A percentile compares a stretch with the other conserved stretches of the same genome.
phyloP scores from a whole-genome alignment of 768 basidiomycete species.

The Leccinum imitatum region DNA sequence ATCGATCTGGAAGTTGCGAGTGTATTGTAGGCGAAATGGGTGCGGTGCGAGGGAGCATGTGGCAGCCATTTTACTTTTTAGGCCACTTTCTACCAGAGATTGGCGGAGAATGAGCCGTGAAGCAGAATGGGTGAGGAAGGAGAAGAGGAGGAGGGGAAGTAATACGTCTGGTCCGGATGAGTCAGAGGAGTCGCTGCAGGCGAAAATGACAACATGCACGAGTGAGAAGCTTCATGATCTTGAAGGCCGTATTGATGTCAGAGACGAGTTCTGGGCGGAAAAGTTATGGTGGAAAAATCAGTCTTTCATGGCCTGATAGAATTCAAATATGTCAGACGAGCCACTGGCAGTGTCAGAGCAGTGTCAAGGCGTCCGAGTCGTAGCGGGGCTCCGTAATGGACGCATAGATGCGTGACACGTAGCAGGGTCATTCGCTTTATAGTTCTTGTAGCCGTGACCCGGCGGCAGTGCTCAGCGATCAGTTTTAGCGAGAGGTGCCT shows the following conservation, averaged over 20 bases:
- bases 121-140: conserved; percentile 13
- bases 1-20: conserved; percentile 39
- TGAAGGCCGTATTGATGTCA: neutral
- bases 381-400: too few relatives aligned
- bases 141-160: conserved; percentile 22
- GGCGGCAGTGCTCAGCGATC: too few relatives aligned
- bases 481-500: too few relatives aligned
- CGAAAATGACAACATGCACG: neutral
- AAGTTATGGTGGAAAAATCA: conserved; percentile 14
- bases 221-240: conserved; percentile 7
- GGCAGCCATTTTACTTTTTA: conserved; percentile 20
- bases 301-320: neutral
- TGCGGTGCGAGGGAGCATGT: conserved; percentile 32
- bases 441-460: too few relatives aligned
- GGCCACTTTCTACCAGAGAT: conserved; percentile 14
- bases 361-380: too few relatives aligned
- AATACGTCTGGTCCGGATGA: conserved; percentile 9
- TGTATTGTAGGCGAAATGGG: conserved; percentile 42
- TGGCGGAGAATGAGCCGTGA: conserved; percentile 13
- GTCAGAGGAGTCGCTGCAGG: neutral
- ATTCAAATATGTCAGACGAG: neutral
- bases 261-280: conserved; percentile 10
- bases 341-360: too few relatives aligned
- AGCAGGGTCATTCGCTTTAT: too few relatives aligned
- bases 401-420: too few relatives aligned